A percentile compares a stretch with the other conserved stretches of the same genome.
Evolutionary conservation across 2,329 filamentous ascomycete species (phyloP).

Genomic region (Decorospora gaudefroyi): DNA sequence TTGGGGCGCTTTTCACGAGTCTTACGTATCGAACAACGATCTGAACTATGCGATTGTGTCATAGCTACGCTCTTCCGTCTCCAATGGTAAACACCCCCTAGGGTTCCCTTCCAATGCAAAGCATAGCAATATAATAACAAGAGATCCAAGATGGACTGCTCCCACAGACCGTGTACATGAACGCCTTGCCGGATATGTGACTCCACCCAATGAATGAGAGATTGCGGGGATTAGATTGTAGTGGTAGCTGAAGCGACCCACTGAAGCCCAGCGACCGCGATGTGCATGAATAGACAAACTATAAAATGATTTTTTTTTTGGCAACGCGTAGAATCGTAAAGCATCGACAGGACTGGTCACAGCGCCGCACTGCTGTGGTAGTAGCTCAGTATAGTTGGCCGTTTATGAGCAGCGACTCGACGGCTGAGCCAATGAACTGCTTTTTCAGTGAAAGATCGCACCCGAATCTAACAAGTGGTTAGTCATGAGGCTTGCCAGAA

Average conservation of each 20-base stretch:
- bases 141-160: slow-evolving; percentile 1
- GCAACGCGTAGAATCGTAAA: slow-evolving; percentile 26
- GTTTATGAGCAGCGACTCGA: slow-evolving; percentile 35
- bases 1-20: too few species aligned
- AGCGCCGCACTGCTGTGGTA: neutral
- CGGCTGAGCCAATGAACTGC: slow-evolving; percentile 71
- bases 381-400: slow-evolving; percentile 25
- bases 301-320: slow-evolving; percentile 21
- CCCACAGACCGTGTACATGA: slow-evolving; percentile 5
- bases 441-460: slow-evolving; percentile 84
- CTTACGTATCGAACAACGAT: too few species aligned
- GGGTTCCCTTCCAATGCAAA: slow-evolving; percentile 12
- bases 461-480: slow-evolving; percentile 63
- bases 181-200: slow-evolving; percentile 12
- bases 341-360: slow-evolving; percentile 8
- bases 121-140: slow-evolving; percentile 5
- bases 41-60: slow-evolving; percentile 6
- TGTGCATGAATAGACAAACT: slow-evolving; percentile 8
- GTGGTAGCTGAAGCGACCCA: slow-evolving; percentile 10
- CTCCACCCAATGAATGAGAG: slow-evolving; percentile 13
- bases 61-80: slow-evolving; percentile 1
- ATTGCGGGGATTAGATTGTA: slow-evolving; percentile 16
- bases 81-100: slow-evolving; percentile 5
- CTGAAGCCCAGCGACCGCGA: slow-evolving; percentile 2
- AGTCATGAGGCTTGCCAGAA: slow-evolving; percentile 10